These are phyloP conservation scores for Pleurotus citrinopileatus DNA, from an alignment of 768 basidiomycete genomes.

Conservation along the genomic window DNA sequence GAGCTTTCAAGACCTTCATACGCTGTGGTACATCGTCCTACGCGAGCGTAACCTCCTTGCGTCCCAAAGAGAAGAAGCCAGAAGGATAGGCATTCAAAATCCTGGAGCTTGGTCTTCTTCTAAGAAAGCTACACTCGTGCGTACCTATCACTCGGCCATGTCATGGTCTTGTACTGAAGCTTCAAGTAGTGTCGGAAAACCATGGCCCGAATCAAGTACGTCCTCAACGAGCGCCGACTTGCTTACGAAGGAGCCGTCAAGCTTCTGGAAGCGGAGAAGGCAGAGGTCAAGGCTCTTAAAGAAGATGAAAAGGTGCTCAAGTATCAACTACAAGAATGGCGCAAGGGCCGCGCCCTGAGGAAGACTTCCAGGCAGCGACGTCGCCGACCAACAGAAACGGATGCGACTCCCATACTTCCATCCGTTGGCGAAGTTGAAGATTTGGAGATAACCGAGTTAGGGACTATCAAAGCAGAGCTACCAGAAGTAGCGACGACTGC, in stretches of 20 bases:
- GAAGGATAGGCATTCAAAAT: constrained; percentile 52
- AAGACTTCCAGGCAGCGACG: constrained; percentile 6
- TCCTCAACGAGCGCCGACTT: constrained; percentile 86
- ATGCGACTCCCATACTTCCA: constrained; percentile 2
- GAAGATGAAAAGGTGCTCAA: constrained; percentile 25
- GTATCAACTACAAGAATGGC: constrained; percentile 20
- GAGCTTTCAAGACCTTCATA: constrained; percentile 91
- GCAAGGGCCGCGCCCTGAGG: constrained; percentile 16
- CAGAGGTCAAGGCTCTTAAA: constrained; percentile 19
- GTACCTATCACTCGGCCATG: constrained; percentile 13
- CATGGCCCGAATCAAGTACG: constrained; percentile 94
- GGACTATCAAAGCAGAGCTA: too few species aligned
- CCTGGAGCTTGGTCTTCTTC: constrained; percentile 26
- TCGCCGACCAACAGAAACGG: not conserved
- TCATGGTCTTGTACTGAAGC: not conserved
- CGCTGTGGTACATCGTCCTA: constrained; percentile 88
- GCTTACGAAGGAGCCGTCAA: constrained; percentile 72
- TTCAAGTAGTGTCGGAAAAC: constrained; percentile 77
- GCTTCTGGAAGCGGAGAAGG: constrained; percentile 33
- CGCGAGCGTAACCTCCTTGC: constrained; percentile 89
- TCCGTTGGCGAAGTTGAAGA: not conserved
- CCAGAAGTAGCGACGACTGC: too few species aligned
- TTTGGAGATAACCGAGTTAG: too few species aligned
- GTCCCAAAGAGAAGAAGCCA: constrained; percentile 79
- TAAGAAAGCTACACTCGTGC: constrained; percentile 43